These are phyloP conservation scores for Blastocystis sp. DNA, from an alignment of 352 stramenopile genomes.

Conservation along the genomic window DNA sequence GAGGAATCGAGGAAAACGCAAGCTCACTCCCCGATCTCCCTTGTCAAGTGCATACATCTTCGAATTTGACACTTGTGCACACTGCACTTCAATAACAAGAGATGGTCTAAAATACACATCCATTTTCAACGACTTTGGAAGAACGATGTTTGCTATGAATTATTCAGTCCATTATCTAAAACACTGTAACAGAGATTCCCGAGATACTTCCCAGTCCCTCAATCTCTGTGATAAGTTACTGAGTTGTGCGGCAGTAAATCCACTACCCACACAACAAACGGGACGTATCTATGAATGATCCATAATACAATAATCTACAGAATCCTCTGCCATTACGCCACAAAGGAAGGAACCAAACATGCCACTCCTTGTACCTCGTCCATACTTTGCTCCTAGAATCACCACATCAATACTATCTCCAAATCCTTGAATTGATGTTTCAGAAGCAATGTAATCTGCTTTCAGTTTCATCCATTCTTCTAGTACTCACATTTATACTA, in stretches of 20 bases:
- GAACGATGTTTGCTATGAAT: neutral
- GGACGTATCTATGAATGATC: constrained; percentile 1
- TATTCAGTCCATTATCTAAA: neutral
- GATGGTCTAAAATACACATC: constrained; percentile 18
- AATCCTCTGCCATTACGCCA: neutral
- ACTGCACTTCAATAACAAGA: constrained; percentile 32
- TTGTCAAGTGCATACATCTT: neutral
- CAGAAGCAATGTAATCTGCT: constrained; percentile 28
- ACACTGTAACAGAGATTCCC: neutral
- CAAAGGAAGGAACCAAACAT: constrained; percentile 48
- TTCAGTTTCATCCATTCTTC: constrained; percentile 65
- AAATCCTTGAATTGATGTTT: neutral
- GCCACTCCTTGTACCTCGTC: neutral
- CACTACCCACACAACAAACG: constrained; percentile 45
- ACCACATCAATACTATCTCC: constrained; percentile 36
- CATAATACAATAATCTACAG: neutral
- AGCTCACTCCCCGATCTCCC: neutral
- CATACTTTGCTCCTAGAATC: constrained; percentile 33
- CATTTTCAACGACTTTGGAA: neutral
- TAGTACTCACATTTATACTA: neutral
- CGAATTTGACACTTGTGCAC: neutral
- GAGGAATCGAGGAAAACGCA: constrained; percentile 55
- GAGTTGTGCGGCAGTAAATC: constrained; percentile 7
- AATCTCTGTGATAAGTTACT: neutral
- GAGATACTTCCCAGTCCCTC: neutral